Base-by-base conservation (phyloP, 768 basidiomycete genomes). In the Russula sp. region DNA sequence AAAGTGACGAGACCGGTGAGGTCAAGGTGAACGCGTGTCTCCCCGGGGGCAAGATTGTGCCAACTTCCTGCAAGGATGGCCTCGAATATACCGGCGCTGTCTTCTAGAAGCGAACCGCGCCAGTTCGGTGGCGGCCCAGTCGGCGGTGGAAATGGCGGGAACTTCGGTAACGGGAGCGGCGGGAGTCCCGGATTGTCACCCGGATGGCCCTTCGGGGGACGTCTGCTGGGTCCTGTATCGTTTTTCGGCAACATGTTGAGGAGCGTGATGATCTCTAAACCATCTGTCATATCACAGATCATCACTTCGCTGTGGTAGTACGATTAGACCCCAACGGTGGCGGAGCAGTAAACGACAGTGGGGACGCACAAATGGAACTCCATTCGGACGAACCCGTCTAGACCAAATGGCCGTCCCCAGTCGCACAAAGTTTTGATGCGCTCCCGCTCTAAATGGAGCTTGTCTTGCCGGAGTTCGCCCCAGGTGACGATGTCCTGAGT, bases 401-500 rank as follows among this genome's bases (percentile, higher is more conserved):
- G 39, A 3, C 70, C 71, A 9, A 72, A 60, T 34, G 61, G 50
- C 51, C 67, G 68, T 2, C 72, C 75, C 76, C 76, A 77, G 13
- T 62, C 57, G 55, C 76, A 77, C 2, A 77, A 42, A 32, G 68
- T 63, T 13, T 42, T 4, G 27, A 74, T 73, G 27, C 76, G 67
- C 22, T 27, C 22, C 22, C 34, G 5, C 8, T 78, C 75, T 0
- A 67, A 62, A 2, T 22, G 16, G 9, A 4, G 44, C 22, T 27
- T 27, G 2, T 27, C 55, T 63, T 65, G 5, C 69, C 42, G 59
- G 27, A 62, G 40, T 35, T 64, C 52, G 4, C 73, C 73, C 75
- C 75, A 75, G 1, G 65, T 34, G 22, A 78, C 20, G 3, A 78
- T 48, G 64, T 77, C 77, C 59, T 78, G 76, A 0, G 70, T 65